Evolutionary conservation across 2,329 filamentous ascomycete species (phyloP).

Genomic region (Aspergillus tamarii): DNA sequence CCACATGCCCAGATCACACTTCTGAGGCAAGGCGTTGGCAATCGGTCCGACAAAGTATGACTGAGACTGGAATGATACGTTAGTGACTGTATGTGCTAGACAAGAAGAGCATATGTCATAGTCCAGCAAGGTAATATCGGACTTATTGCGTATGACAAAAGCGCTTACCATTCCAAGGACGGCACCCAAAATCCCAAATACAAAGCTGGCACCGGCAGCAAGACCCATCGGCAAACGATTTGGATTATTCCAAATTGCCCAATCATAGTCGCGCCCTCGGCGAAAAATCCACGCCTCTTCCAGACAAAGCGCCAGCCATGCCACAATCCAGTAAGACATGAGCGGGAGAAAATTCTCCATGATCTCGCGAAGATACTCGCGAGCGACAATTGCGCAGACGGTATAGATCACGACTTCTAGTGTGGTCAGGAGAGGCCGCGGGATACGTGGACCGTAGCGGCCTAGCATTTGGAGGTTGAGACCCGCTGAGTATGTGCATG

Average conservation of each 20-base stretch:
- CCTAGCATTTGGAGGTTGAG: conserved; percentile 47
- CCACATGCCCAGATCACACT: conserved; percentile 40
- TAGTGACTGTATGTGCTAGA: not conserved
- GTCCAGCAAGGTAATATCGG: not conserved
- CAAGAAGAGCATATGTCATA: not conserved
- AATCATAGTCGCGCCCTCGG: conserved; percentile 37
- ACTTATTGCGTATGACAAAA: not conserved
- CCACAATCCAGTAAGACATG: conserved; percentile 50
- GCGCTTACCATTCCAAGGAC: conserved; percentile 41
- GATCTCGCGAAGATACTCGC: conserved; percentile 44
- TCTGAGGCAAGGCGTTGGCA: conserved; percentile 30
- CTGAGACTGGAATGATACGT: conserved; percentile 29
- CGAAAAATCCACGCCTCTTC: conserved; percentile 48
- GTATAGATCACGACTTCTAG: conserved; percentile 45
- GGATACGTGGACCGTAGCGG: conserved; percentile 37
- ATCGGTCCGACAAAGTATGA: conserved; percentile 40
- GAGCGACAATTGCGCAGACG: conserved; percentile 45
- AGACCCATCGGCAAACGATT: conserved; percentile 41
- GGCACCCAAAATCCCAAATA: conserved; percentile 40
- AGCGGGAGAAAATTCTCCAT: conserved; percentile 49
- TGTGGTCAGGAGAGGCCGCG: conserved; percentile 47
- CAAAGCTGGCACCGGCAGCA: conserved; percentile 39
- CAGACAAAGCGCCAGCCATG: conserved; percentile 44
- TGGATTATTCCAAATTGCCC: conserved; percentile 41
- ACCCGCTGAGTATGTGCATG: conserved; percentile 46